phyloP scores from a whole-genome alignment of 1,284 basidiomycete species.

The Heterobasidion occidentale region DNA sequence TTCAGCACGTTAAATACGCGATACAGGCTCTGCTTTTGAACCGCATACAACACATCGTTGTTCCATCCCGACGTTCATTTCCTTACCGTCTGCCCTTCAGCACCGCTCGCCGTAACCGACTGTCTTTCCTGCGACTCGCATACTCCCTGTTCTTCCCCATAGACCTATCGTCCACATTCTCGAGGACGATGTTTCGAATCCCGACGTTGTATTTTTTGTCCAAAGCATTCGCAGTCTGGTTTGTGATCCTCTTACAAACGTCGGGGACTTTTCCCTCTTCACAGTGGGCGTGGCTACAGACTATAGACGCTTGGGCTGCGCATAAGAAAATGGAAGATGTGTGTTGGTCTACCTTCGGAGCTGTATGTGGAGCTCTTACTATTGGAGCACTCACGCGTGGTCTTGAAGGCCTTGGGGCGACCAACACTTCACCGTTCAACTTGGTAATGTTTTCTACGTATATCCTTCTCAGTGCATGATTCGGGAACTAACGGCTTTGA shows the following conservation, averaged over 20 bases:
- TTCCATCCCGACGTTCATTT: slow-evolving; percentile 47
- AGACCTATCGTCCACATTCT: slow-evolving; percentile 48
- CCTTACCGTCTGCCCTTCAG: slow-evolving; percentile 17
- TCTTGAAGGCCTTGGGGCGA: slow-evolving; percentile 48
- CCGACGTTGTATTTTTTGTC: slow-evolving; percentile 55
- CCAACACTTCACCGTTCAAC: slow-evolving; percentile 55
- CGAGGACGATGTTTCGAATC: slow-evolving; percentile 50
- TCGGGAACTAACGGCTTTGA: background rate
- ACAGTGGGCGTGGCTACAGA: slow-evolving; percentile 21
- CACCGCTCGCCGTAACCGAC: slow-evolving; percentile 14
- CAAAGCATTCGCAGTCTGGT: slow-evolving; percentile 49
- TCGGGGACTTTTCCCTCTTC: slow-evolving; percentile 30
- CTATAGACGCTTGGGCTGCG: slow-evolving; percentile 38
- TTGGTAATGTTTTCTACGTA: slow-evolving; percentile 33
- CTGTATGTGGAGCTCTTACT: slow-evolving; percentile 56
- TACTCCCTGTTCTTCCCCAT: slow-evolving; percentile 47
- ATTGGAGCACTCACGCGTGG: slow-evolving; percentile 59
- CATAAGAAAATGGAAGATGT: slow-evolving; percentile 49
- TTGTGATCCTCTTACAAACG: slow-evolving; percentile 48
- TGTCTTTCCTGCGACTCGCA: slow-evolving; percentile 21
- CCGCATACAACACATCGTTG: slow-evolving; percentile 68
- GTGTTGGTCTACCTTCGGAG: slow-evolving; percentile 65
- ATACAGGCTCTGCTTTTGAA: slow-evolving; percentile 59
- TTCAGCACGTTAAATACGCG: background rate
- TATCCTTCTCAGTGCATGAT: background rate